Conservation (phyloP, 768 basidiomycete genomes). For the Naganishia friedmannii region DNA sequence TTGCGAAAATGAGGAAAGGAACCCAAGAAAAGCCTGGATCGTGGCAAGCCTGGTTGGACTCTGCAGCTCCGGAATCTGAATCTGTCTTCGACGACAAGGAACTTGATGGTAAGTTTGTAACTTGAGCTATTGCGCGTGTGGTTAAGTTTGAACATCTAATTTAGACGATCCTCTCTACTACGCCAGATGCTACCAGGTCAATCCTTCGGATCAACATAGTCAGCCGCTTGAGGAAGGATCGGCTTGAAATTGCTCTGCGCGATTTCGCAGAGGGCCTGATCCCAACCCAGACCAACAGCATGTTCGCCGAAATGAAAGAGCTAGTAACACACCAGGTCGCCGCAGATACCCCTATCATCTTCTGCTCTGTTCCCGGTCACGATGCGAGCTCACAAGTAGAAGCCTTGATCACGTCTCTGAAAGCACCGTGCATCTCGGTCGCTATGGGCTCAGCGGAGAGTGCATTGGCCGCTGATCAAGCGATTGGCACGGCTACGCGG, state of each 20-base stretch:
- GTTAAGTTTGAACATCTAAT: background rate
- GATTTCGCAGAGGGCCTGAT: background rate
- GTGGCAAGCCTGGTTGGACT: slow-evolving; percentile 1
- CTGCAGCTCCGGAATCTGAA: background rate
- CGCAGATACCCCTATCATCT: slow-evolving; percentile 72
- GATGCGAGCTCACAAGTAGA: slow-evolving; percentile 85
- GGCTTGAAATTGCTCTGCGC: background rate
- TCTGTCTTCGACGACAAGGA: background rate
- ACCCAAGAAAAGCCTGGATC: background rate
- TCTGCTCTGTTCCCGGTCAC: slow-evolving; percentile 91
- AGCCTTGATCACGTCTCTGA: slow-evolving; percentile 56
- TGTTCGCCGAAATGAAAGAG: background rate
- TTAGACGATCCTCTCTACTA: background rate
- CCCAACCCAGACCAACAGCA: background rate
- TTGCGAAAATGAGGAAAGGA: background rate
- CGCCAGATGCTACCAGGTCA: background rate
- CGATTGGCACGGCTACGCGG: slow-evolving; percentile 84
- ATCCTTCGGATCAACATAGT: slow-evolving; percentile 6
- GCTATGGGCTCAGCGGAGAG: slow-evolving; percentile 99
- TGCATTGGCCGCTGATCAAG: slow-evolving; percentile 92
- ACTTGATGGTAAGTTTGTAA: background rate
- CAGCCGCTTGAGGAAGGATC: slow-evolving; percentile 7
- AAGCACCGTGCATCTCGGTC: slow-evolving; percentile 76
- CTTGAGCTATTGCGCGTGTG: background rate
- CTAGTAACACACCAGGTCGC: background rate